Conservation (phyloP, 1,284 basidiomycete genomes). For the Clitocybe nebularis region DNA sequence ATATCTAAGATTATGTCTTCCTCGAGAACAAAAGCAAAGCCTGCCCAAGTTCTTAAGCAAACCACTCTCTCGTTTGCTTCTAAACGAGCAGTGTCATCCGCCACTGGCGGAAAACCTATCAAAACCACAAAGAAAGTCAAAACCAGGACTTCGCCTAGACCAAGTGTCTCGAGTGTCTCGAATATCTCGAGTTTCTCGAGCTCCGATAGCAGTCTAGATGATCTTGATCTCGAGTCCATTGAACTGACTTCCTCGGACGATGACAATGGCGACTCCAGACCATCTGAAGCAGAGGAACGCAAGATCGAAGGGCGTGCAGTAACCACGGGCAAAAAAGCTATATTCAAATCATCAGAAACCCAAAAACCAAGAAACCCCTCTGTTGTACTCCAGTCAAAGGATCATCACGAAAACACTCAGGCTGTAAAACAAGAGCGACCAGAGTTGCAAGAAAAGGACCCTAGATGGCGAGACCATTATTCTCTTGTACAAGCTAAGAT, state of each 20-base stretch:
- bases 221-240: slow-evolving; percentile 18
- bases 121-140: slow-evolving; percentile 28
- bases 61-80: slow-evolving; percentile 43
- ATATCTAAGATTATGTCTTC: no score
- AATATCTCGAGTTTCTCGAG: slow-evolving; percentile 16
- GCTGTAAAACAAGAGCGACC: slow-evolving; percentile 12
- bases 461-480: slow-evolving; percentile 44
- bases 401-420: slow-evolving; percentile 7
- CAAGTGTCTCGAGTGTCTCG: no score
- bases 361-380: neutral
- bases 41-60: slow-evolving; percentile 35
- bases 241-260: slow-evolving; percentile 17
- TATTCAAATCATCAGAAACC: neutral
- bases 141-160: no score
- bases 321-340: slow-evolving; percentile 4
- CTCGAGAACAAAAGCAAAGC: no score
- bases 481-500: slow-evolving; percentile 40
- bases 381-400: slow-evolving; percentile 4
- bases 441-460: slow-evolving; percentile 40
- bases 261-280: slow-evolving; percentile 1
- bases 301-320: slow-evolving; percentile 7
- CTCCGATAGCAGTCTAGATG: slow-evolving; percentile 17
- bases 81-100: slow-evolving; percentile 42
- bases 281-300: slow-evolving; percentile 9
- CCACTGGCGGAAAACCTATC: slow-evolving; percentile 2